Percentiles rank a stretch among this genome's conserved stretches.
These are phyloP conservation scores for Alternaria conjuncta DNA, from an alignment of 2,329 filamentous ascomycete genomes.

Conservation along the genomic window DNA sequence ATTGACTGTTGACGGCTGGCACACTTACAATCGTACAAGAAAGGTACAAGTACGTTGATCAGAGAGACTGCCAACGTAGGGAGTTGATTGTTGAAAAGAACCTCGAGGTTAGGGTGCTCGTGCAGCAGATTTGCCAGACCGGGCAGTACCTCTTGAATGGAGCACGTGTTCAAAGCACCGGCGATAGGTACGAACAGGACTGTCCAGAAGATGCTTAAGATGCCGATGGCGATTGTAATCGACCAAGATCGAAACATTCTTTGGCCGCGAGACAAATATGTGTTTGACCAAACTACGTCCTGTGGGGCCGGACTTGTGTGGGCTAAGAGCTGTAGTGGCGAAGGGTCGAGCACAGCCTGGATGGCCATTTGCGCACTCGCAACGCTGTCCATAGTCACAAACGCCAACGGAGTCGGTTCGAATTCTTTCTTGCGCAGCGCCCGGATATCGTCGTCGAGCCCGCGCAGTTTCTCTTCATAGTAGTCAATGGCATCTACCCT, in stretches of 20 bases:
- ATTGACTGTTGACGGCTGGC: not conserved
- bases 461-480: constrained; percentile 83
- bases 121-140: constrained; percentile 71
- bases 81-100: constrained; percentile 84
- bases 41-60: constrained; percentile 88
- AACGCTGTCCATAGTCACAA: constrained; percentile 97
- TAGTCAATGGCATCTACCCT: constrained; percentile 92
- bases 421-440: constrained; percentile 77
- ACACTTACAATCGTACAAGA: constrained; percentile 82
- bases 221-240: constrained; percentile 80
- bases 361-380: constrained; percentile 93
- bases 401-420: constrained; percentile 80
- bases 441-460: constrained; percentile 76
- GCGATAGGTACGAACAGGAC: constrained; percentile 81
- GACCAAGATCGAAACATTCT: constrained; percentile 81
- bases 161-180: constrained; percentile 78
- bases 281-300: constrained; percentile 95
- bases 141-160: constrained; percentile 76
- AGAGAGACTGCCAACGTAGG: constrained; percentile 86
- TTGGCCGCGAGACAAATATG: constrained; percentile 76
- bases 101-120: constrained; percentile 71
- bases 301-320: constrained; percentile 86
- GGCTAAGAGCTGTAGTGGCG: constrained; percentile 83
- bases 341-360: constrained; percentile 90
- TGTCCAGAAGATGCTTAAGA: constrained; percentile 89